Base-by-base conservation (phyloP, 2,329 filamentous ascomycete genomes). In the Apiospora hydei region DNA sequence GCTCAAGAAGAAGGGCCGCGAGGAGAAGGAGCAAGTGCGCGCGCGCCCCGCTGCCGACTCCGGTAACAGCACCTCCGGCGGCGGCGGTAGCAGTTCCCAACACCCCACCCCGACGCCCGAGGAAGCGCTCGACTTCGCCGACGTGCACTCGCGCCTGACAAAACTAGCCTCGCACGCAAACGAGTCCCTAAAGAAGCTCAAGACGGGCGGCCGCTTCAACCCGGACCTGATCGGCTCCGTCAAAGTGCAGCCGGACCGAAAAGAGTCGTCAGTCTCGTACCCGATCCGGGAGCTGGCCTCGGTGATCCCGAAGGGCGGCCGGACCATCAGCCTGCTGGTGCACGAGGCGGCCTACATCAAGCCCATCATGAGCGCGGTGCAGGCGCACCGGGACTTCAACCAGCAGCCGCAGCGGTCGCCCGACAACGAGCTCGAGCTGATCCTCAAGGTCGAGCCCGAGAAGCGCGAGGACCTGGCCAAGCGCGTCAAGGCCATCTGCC, bases 361-460 rank as follows among this genome's bases (percentile, higher is more conserved):
- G 82, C 83, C 86, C 76, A 85, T 90, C 81, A 85, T 88, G 84
- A 85, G 83, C 77, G 88, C 88, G 44, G 83, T 90, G 69, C 87
- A 89, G 81, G 77, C 80, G 43, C 85, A 83, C 77, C 77, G 79
- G n/a, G 84, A 87, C 76, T 89, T 88, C 81, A 90, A 90, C 83
- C 88, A 90, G 84, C 88, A 89, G 84, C 88, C 88, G 67, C 89
- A 90, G 84, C 83, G 83, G 26, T 84, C 84, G 78, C 83, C 86
- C 66, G 88, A 90, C 79, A 90, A 90, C 80, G 87, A 88, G 80
- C 85, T 90, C 30, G 88, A 90, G 83, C 85, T 90, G 72, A 77
- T 87, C 41, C 83, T 90, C 73, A 84, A 84, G 77, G 81, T 89
- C 71, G 88, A 90, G 83, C 81, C 84, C 43, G 87, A 88, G 82